Percentiles rank a stretch among this genome's conserved stretches.
Evolutionary conservation across 2,329 filamentous ascomycete species (phyloP).

Genomic region (Penicillium janthinellum): DNA sequence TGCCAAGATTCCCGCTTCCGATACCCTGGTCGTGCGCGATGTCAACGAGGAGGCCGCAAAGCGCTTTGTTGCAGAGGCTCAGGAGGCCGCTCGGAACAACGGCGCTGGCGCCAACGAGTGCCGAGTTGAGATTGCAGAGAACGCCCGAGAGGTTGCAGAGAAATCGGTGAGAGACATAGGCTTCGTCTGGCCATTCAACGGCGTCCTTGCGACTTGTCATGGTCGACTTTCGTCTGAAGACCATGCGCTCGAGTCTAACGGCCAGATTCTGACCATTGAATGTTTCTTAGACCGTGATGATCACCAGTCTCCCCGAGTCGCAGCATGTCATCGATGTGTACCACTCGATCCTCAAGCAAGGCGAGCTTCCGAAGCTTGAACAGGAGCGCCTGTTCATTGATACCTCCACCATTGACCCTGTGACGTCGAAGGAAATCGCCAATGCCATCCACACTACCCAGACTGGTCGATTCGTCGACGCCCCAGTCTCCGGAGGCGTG

Average conservation of each 20-base stretch:
- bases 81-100: constrained; percentile 33
- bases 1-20: constrained; percentile 63
- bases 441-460: constrained; percentile 66
- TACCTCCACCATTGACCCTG: constrained; percentile 93
- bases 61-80: constrained; percentile 59
- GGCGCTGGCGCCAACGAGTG: constrained; percentile 39
- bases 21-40: constrained; percentile 67
- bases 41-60: constrained; percentile 60
- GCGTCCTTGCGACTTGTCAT: neutral
- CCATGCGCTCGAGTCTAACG: neutral
- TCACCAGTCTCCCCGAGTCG: constrained; percentile 88
- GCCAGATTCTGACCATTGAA: neutral
- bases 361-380: constrained; percentile 52
- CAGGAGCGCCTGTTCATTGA: constrained; percentile 84
- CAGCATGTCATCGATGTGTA: constrained; percentile 85
- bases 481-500: constrained; percentile 95
- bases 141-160: constrained; percentile 64
- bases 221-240: neutral
- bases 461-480: constrained; percentile 82
- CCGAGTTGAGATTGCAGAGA: constrained; percentile 58
- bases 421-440: constrained; percentile 77
- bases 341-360: constrained; percentile 68
- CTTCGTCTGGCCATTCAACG: neutral
- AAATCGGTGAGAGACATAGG: constrained; percentile 58
- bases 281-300: constrained; percentile 70